Evolutionary conservation across 129 eudicot species (phyloP).

Genomic region (Oenanthe sinensis): DNA sequence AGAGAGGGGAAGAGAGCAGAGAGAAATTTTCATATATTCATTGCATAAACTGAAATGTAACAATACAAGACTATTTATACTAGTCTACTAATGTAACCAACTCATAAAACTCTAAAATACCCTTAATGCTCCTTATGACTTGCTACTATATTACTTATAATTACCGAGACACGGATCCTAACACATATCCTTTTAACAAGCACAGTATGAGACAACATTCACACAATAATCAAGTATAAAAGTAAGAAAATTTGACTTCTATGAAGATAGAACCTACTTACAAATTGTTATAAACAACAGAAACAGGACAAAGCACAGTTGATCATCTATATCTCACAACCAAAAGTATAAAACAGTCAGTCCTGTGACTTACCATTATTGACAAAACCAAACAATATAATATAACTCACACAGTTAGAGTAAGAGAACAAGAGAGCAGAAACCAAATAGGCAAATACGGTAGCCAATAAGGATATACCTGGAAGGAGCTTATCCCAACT

Average conservation of each 20-base stretch:
- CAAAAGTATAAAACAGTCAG: not conserved
- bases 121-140: too few relatives aligned
- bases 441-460: not conserved
- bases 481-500: slow-evolving; percentile 85
- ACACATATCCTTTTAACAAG: not conserved
- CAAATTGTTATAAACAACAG: not conserved
- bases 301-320: not conserved
- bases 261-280: not conserved
- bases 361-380: not conserved
- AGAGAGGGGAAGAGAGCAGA: too few relatives aligned
- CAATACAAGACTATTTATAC: too few relatives aligned
- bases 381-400: not conserved
- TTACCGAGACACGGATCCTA: too few relatives aligned
- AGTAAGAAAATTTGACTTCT: not conserved
- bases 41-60: too few relatives aligned
- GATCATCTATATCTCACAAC: not conserved
- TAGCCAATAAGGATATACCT: slow-evolving; percentile 35
- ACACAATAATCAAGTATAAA: not conserved
- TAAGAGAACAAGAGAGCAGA: not conserved
- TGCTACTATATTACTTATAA: too few relatives aligned
- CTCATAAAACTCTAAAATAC: too few relatives aligned
- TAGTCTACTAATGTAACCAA: too few relatives aligned
- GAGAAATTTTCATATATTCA: too few relatives aligned
- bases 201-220: not conserved
- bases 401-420: not conserved